phyloP scores from a whole-genome alignment of 1,284 basidiomycete species.

The Sanguinoderma infundibulare region DNA sequence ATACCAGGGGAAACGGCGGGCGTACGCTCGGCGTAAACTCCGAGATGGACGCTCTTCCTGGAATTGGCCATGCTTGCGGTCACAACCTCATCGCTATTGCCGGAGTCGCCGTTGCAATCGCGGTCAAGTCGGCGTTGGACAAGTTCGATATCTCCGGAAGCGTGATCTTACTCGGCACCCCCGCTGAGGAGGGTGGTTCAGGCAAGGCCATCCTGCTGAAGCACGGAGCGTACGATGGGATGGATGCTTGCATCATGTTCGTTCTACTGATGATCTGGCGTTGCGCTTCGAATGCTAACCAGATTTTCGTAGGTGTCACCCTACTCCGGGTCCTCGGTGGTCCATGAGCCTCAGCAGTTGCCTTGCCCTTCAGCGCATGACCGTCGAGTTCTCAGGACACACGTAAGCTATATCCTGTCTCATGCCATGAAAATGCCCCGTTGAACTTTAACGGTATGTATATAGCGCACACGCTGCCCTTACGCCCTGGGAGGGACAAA shows the following conservation, averaged over 20 bases:
- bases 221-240: conserved; percentile 73
- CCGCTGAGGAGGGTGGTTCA: conserved; percentile 83
- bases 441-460: not conserved
- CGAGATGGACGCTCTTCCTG: conserved; percentile 70
- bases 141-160: conserved; percentile 71
- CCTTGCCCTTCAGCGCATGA: conserved; percentile 61
- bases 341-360: conserved; percentile 56
- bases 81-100: conserved; percentile 87
- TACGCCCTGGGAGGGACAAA: conserved; percentile 84
- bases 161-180: conserved; percentile 83
- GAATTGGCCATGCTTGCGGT: conserved; percentile 80
- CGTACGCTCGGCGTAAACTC: conserved; percentile 75
- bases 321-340: conserved; percentile 53
- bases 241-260: conserved; percentile 81
- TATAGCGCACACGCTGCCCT: conserved; percentile 75
- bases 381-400: conserved; percentile 69
- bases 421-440: not conserved
- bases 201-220: conserved; percentile 84
- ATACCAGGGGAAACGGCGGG: conserved; percentile 60
- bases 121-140: conserved; percentile 60
- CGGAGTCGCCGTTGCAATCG: conserved; percentile 79
- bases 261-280: conserved; percentile 23
- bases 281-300: not conserved
- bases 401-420: conserved; percentile 47
- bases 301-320: conserved; percentile 62